Evolutionary conservation across 2,329 filamentous ascomycete genomes (phyloP).

Genomic region (Pseudogymnoascus verrucosus): DNA sequence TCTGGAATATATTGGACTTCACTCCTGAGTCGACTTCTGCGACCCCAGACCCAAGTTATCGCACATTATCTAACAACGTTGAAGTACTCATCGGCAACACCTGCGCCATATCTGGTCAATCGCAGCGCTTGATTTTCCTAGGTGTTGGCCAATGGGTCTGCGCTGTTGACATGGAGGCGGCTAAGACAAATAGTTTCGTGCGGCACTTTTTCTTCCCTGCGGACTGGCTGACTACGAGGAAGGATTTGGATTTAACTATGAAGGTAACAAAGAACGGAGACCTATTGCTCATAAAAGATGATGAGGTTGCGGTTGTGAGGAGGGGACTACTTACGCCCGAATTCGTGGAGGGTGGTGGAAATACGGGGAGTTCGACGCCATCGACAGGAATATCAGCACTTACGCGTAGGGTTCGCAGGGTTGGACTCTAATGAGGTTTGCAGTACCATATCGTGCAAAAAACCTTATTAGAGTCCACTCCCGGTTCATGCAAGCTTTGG

Average conservation of each 20-base stretch:
- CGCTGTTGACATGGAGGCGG: not conserved
- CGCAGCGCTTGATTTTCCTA: not conserved
- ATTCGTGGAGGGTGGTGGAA: not conserved
- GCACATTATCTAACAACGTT: not conserved
- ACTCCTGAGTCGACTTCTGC: not conserved
- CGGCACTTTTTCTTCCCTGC: not conserved
- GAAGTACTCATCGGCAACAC: not conserved
- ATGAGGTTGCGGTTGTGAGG: not conserved
- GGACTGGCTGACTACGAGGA: not conserved
- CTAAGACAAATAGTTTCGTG: not conserved
- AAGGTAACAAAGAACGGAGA: not conserved
- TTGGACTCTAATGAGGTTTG: not conserved
- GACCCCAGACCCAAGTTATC: not conserved
- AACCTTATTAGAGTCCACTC: not conserved
- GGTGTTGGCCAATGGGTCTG: not conserved
- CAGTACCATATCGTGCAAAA: not conserved
- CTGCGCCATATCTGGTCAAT: not conserved
- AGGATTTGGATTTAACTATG: not conserved
- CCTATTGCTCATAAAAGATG: not conserved
- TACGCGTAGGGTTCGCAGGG: not conserved
- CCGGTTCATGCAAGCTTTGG: not conserved
- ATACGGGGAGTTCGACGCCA: not conserved
- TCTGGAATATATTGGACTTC: not conserved
- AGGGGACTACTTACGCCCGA: not conserved
- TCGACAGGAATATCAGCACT: not conserved